Base-by-base conservation (phyloP, 192 early-diverging fungal species). In the Coemansia guatemalensis region DNA sequence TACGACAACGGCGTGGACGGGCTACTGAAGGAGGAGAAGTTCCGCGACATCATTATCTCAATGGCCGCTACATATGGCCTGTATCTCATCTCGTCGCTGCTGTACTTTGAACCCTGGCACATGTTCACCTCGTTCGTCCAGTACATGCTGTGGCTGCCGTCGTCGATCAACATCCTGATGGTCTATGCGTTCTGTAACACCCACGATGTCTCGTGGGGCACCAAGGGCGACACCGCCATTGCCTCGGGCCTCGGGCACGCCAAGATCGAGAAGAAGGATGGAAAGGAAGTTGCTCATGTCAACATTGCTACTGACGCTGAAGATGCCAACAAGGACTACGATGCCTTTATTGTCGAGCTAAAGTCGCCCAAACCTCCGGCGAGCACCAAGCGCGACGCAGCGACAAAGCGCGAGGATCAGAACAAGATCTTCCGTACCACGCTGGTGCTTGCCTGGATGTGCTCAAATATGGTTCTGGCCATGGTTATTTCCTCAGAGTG, bases 151-250 rank as follows among this genome's bases (percentile, higher is more conserved):
- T 85, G 93, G 59, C 74, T 94, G 70, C 95, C 95, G 23, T 88
- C 89, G 44, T 97, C 90, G 55, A 83, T 92, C 67, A 97, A 95
- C 82, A 95, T 97, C 71, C 77, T 97, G 44, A 93, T 88, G 87
- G 88, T 96, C 23, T 96, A 95, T 52, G 91, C 94, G 3, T 95
- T 95, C 83, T 93, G 90, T 67, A 96, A 96, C 86, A 89, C 92
- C 0, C 93, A 95, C 83, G 95, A 95, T 69, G 92, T 96, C 58
- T 90, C 91, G 1, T 98, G 95, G 96, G 96, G 95, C 56, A 97
- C 95, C 35, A 97, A 97, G 76, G 93, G 95, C 69, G 93, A 93
- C 71, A 93, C 86, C 48, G 76, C 65, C 47, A 67, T 84, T 14
- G 58, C 69, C 35, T 85, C 82, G 51, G 91, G 91, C 62, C 86